A percentile compares a stretch with the other conserved stretches of the same genome.
phyloP scores from a whole-genome alignment of 1,284 basidiomycete species.

The Trichosporon sp. region DNA sequence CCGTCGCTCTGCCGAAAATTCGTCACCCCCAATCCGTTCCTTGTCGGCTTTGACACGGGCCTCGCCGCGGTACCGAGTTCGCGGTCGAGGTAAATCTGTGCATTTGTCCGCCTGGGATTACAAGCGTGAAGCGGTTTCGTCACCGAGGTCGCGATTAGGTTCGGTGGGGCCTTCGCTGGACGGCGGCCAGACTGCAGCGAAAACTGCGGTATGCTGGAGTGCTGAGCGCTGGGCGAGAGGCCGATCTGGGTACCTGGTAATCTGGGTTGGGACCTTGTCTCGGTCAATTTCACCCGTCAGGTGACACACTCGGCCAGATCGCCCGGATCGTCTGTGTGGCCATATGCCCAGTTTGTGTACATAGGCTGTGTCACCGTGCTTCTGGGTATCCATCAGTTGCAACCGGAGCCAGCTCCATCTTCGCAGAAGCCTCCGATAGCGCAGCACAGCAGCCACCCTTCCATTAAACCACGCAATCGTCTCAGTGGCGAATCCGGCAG shows the following conservation, averaged over 20 bases:
- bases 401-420: neutral
- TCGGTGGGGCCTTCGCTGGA: neutral
- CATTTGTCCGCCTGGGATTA: neutral
- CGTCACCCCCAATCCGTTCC: neutral
- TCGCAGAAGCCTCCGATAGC: neutral
- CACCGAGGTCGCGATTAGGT: neutral
- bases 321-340: neutral
- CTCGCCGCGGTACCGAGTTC: too few relatives aligned
- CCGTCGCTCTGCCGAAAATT: neutral
- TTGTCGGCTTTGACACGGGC: neutral
- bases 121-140: neutral
- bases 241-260: neutral
- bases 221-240: neutral
- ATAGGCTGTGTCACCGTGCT: neutral
- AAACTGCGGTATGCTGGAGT: neutral
- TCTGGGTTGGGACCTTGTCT: neutral
- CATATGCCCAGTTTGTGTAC: neutral
- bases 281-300: constrained; percentile 5
- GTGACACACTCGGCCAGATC: neutral
- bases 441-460: neutral
- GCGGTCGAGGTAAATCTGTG: neutral
- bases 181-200: neutral
- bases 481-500: neutral
- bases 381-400: neutral
- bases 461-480: too few relatives aligned